Evolutionary conservation across 148 eudicot species (phyloP).

Genomic region (Salicornia ramosissima): DNA sequence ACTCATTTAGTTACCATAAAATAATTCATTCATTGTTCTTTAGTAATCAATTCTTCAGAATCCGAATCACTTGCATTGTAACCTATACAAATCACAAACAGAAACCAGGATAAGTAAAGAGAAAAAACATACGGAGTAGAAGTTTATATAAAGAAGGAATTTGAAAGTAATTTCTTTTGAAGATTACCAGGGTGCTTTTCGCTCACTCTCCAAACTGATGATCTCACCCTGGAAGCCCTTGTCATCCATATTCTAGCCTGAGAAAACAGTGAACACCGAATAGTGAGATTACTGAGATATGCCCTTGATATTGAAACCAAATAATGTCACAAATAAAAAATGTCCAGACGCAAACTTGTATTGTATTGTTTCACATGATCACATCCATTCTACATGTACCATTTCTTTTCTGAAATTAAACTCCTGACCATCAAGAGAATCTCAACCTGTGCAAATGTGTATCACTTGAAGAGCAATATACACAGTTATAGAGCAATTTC

Average conservation of each 20-base stretch:
- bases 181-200: conserved; percentile 77
- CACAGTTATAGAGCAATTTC: no score
- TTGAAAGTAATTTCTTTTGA: neutral
- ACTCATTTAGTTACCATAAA: conserved; percentile 26
- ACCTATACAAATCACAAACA: conserved; percentile 40
- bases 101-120: neutral
- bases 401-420: neutral
- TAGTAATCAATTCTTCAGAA: conserved; percentile 54
- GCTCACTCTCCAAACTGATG: conserved; percentile 87
- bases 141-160: neutral
- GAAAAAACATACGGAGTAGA: conserved; percentile 8
- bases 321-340: neutral
- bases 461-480: neutral
- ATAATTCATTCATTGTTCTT: conserved; percentile 27
- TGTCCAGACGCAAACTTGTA: neutral
- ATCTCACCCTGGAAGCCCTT: conserved; percentile 71
- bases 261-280: neutral
- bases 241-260: conserved; percentile 72
- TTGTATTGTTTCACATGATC: neutral
- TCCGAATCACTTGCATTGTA: conserved; percentile 95
- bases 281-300: conserved; percentile 3
- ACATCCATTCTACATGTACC: neutral
- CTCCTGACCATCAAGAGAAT: neutral
- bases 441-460: neutral
- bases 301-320: neutral